Evolutionary conservation across 371 early-diverging fungal species (phyloP).

Genomic region (Paramicrosporidium saccamoebae): DNA sequence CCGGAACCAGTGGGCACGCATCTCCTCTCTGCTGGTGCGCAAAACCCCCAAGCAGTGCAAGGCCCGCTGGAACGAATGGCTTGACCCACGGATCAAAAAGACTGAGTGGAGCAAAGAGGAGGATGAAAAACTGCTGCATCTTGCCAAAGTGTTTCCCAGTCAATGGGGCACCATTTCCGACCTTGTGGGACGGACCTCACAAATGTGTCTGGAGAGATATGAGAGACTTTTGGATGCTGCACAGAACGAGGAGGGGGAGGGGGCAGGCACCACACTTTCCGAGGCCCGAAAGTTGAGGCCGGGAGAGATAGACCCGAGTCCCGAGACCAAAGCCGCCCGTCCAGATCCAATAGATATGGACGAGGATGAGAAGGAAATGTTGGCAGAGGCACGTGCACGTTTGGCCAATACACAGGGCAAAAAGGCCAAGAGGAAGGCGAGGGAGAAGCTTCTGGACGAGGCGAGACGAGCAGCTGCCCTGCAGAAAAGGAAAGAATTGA

Average conservation of each 20-base stretch:
- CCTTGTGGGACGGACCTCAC: slow-evolving; percentile 83
- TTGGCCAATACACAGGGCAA: slow-evolving; percentile 94
- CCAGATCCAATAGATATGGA: slow-evolving; percentile 97
- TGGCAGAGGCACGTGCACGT: slow-evolving; percentile 85
- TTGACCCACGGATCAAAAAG: slow-evolving; percentile 90
- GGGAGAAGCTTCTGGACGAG: slow-evolving; percentile 83
- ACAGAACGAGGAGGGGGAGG: slow-evolving; percentile 29
- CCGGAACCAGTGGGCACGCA: slow-evolving; percentile 93
- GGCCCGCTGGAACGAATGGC: slow-evolving; percentile 94
- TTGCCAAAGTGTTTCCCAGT: slow-evolving; percentile 92
- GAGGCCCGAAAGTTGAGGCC: slow-evolving; percentile 48
- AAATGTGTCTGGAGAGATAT: slow-evolving; percentile 87
- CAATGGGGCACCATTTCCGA: slow-evolving; percentile 96
- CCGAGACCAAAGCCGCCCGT: slow-evolving; percentile 76
- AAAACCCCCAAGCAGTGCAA: slow-evolving; percentile 93
- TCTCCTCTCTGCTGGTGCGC: slow-evolving; percentile 67
- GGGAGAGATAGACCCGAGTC: slow-evolving; percentile 88
- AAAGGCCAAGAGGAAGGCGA: slow-evolving; percentile 89
- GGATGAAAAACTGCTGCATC: slow-evolving; percentile 79
- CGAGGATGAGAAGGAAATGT: slow-evolving; percentile 94
- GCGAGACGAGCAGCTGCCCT: slow-evolving; percentile 52
- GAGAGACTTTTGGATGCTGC: slow-evolving; percentile 81
- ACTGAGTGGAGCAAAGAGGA: slow-evolving; percentile 94
- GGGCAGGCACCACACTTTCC: too few species aligned
- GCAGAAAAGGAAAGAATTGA: slow-evolving; percentile 78